Percentiles rank a stretch among this genome's conserved stretches.
These are phyloP conservation scores for Pleodorina starrii DNA, from an alignment of 139 green algal species.

Conservation along the genomic window DNA sequence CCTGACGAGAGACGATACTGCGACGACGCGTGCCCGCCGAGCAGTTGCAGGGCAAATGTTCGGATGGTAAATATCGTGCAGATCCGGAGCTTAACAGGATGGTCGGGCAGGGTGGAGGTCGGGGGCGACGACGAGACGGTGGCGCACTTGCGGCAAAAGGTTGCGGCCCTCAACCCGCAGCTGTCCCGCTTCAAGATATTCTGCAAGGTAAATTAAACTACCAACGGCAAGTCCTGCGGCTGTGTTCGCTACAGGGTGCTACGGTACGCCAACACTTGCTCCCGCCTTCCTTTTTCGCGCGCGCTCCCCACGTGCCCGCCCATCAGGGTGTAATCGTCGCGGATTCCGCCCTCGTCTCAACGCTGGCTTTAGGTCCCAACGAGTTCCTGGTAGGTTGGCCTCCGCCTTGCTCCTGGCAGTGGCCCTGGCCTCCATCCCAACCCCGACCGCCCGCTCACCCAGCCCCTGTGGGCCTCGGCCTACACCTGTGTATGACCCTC, in stretches of 20 bases:
- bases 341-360: conserved; percentile 9
- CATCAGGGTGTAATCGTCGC: conserved; percentile 26
- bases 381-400: conserved; percentile 43
- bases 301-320: too few species aligned
- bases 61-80: not conserved
- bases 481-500: not conserved
- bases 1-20: too few species aligned
- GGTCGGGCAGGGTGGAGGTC: not conserved
- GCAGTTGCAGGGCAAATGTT: too few species aligned
- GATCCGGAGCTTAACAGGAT: conserved; percentile 1
- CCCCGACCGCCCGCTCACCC: not conserved
- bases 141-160: not conserved
- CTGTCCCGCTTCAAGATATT: not conserved
- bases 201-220: not conserved
- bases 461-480: not conserved
- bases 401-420: not conserved
- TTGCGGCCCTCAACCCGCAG: not conserved
- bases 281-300: not conserved
- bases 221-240: not conserved
- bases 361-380: conserved; percentile 3
- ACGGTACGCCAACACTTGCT: not conserved
- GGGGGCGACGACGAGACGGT: not conserved
- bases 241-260: not conserved
- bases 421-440: not conserved
- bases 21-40: not conserved